Percentiles rank a stretch among this genome's conserved stretches.
Evolutionary conservation across 2,329 filamentous ascomycete species (phyloP).

Genomic region (Albophoma yamanashiensis): DNA sequence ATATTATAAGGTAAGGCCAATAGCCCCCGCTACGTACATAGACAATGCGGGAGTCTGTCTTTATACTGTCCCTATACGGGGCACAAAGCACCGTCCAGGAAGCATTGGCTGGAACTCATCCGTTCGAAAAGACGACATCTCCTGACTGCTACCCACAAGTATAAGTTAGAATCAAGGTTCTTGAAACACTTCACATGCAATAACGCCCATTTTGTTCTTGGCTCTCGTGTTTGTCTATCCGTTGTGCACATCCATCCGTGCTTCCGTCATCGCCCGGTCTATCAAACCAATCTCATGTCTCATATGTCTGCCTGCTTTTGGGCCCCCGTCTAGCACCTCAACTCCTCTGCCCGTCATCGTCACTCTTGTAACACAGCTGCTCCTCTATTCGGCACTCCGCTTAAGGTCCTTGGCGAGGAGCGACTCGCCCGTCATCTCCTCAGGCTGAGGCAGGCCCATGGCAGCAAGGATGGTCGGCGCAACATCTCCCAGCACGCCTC

Average conservation of each 20-base stretch:
- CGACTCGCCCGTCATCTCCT: conserved; percentile 84
- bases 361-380: neutral
- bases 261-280: neutral
- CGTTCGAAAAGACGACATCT: too few species aligned
- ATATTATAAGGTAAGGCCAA: too few species aligned
- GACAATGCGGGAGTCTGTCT: too few species aligned
- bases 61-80: too few species aligned
- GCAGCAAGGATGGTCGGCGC: conserved; percentile 84
- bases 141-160: too few species aligned
- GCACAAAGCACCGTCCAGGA: too few species aligned
- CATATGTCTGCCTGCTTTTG: neutral
- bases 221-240: neutral
- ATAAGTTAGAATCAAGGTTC: too few species aligned
- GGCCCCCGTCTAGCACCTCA: neutral
- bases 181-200: neutral
- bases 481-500: conserved; percentile 91
- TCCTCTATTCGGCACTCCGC: conserved; percentile 16
- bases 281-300: conserved; percentile 1
- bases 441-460: conserved; percentile 85
- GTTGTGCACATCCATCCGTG: neutral
- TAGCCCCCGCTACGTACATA: too few species aligned
- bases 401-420: conserved; percentile 64
- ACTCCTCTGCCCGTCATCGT: conserved; percentile 3
- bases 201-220: neutral
- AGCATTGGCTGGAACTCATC: too few species aligned